Percentiles rank a stretch among this genome's conserved stretches.
phyloP scores from a whole-genome alignment of 371 early-diverging fungal species.

The Syncephalastrum monosporum region DNA sequence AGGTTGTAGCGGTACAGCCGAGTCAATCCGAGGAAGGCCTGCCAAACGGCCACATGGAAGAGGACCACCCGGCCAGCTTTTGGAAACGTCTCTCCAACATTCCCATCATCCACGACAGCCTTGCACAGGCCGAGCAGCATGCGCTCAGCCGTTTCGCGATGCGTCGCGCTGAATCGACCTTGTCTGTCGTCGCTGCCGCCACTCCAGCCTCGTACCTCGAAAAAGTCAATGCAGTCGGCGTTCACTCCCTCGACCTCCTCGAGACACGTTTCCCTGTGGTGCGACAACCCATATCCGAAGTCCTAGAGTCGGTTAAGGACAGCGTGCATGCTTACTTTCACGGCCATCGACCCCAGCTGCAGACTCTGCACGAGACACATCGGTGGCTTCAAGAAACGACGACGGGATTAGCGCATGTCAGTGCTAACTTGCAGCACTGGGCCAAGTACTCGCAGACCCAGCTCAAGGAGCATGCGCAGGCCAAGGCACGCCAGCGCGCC shows the following conservation, averaged over 20 bases:
- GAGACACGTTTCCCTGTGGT: slow-evolving; percentile 62
- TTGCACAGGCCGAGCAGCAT: slow-evolving; percentile 48
- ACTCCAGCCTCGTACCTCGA: slow-evolving; percentile 48
- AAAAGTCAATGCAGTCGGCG: slow-evolving; percentile 58
- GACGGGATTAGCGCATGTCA: slow-evolving; percentile 20
- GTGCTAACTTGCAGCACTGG: slow-evolving; percentile 18
- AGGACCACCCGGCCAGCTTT: slow-evolving; percentile 18
- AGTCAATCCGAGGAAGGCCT: background rate
- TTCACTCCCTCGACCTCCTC: slow-evolving; percentile 61
- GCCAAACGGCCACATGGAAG: background rate
- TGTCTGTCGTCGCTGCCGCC: slow-evolving; percentile 39
- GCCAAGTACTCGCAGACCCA: slow-evolving; percentile 12
- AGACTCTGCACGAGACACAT: slow-evolving; percentile 19
- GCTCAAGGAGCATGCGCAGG: slow-evolving; percentile 29
- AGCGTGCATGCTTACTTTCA: too few species aligned
- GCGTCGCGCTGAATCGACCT: slow-evolving; percentile 43
- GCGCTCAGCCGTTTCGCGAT: slow-evolving; percentile 59
- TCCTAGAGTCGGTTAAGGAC: too few species aligned
- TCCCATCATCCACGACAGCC: slow-evolving; percentile 60
- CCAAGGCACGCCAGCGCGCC: slow-evolving; percentile 25
- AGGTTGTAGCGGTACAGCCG: background rate
- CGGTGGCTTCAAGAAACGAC: slow-evolving; percentile 26
- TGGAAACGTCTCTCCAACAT: slow-evolving; percentile 52
- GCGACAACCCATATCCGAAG: slow-evolving; percentile 35
- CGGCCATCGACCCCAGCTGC: slow-evolving; percentile 20